Base-by-base conservation (phyloP, 2,329 filamentous ascomycete genomes). In the Fusarium domesticum region DNA sequence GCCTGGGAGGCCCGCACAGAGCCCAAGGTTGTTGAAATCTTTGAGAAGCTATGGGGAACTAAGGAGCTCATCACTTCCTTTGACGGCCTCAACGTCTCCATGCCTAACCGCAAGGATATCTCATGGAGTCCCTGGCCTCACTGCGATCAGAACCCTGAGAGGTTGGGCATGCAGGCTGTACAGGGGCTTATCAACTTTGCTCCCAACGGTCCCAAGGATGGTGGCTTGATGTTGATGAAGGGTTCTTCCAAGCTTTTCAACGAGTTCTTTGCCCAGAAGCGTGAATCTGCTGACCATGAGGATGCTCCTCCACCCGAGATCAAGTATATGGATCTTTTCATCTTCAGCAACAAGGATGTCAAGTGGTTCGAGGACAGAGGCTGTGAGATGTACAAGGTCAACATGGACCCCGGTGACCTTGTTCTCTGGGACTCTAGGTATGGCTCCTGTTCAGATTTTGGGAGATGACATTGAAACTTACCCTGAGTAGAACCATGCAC, bases 41-140 rank as follows among this genome's bases (percentile, higher is more conserved):
- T 77, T 39, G 71, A 69, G 50, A 70, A 70, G 56, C 64, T 75
- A 5, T 74, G 69, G 43, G 64, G 64, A 14, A 72, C 70, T 2
- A 55, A 69, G 37, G 72, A 76, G 37, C 56, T 76, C 17, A 66
- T 76, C 18, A 73, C 74, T 2, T 75, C 73, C 0, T 77, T 75
- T 47, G 74, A 57, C 2, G 54, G 54, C 19, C 45, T 57, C 16
- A 57, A 57, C 34, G 39, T 76, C 47, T 69, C 68, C 23, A 67
- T 75, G 43, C 64, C 70, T 10, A 71, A 70, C 49, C 65, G 64
- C 36, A 60, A 51, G 12, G 63, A 72, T 47, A 60, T 57, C 5
- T 31, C 37, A 6, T 57, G 53, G 54, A 57, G 53, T 39, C 54
- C 54, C 1, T 57, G 54, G 54, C 54, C 54, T 15, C 54, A 57